Base-by-base conservation (phyloP, 2,329 filamentous ascomycete genomes). In the Alternaria solani region DNA sequence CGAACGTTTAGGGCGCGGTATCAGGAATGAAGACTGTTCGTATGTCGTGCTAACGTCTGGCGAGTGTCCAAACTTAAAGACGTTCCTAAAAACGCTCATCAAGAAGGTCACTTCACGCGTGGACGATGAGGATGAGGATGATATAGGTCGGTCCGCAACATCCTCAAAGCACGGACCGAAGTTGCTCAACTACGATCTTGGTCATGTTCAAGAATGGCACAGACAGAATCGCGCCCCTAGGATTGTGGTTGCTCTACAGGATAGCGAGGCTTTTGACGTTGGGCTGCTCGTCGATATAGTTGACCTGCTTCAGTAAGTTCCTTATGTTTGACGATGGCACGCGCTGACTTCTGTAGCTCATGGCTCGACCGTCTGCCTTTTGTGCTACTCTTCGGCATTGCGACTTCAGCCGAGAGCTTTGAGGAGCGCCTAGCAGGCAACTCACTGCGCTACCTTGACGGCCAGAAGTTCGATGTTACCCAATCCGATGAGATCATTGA, bases 261-360 rank as follows among this genome's bases (percentile, higher is more conserved):
- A 95, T 71, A 93, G 91, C 63, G 92, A 95, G 78, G 91, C 89
- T 0, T 94, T 95, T 72, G 91, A 94, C 68, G 87, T 87, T 47
- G 81, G 81, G 30, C 78, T 95, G n/a, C 80, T 96, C 12, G 88
- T 88, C 1, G 91, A 94, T 59, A 73, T 93, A 36, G 85, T 94
- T 46, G 82, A 84, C 38, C 83, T 94, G 5, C 84, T 94, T 61
- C 86, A 87, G 89, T 91, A 81, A 49, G 84, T 78, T 23, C 20
- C 5, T 14, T 20, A 4, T 12, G 16, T 32, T 23, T 28, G 2
- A n/a, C 1, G 23, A 23, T 9, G 23, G 8, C 7, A 5, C 25
- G 43, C 39, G 26, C 76, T 78, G 67, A 78, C 52, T 47, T 23
- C 48, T 47, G 53, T 69, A 83, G 86, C 62, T 86, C 85, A 41